Evolutionary conservation across 164 flowering plant genomes (phyloP), one percentile per base, ranked within the genome.

Genomic region (Chloranthus sessilifolius): DNA sequence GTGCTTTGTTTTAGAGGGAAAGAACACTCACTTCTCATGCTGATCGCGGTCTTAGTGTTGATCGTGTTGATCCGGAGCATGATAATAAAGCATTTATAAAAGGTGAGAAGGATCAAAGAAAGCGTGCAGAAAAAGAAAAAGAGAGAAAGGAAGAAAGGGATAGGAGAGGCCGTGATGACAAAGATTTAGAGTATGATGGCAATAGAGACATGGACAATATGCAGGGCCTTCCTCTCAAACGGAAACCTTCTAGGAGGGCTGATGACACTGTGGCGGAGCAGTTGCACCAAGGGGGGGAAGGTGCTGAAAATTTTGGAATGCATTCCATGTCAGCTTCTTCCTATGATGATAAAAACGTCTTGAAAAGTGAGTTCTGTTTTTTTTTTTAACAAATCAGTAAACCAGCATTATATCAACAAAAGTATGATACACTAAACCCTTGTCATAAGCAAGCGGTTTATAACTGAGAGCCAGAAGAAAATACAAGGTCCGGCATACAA

Each of bases 91-190:
- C 53, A 14, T 2, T 63, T 27, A 9, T 60, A 31, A 84, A 63
- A 57, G 39, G 50, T 49, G 82, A 71, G 36, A 80, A 82, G 61
- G 89, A 78, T 39, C 81, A 74, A 54, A 40, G 76, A 33, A 81
- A 67, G 54, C 74, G 72, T 43, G 68, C 59, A 16, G 88, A 88
- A 14, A 80, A 75, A 55, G 82, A 83, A 37, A 80, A 73, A 57
- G 86, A 74, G 26, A 74, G 74, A 59, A 70, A 71, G 54, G 83
- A 79, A 7, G 80, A 80, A 31, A 65, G 65, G 63, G 86, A 83
- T 14, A 63, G 67, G 49, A 78, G 72, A 60, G 80, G 79, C 35
- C 69, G 61, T 20, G 80, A 71, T 37, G 85, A 78, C 61, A 67
- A 68, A 62, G 85, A 76, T 47, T 58, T 71, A 33, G 89, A 82